Base-by-base conservation (phyloP, 2,329 filamentous ascomycete species). In the Aspergillus sp. region DNA sequence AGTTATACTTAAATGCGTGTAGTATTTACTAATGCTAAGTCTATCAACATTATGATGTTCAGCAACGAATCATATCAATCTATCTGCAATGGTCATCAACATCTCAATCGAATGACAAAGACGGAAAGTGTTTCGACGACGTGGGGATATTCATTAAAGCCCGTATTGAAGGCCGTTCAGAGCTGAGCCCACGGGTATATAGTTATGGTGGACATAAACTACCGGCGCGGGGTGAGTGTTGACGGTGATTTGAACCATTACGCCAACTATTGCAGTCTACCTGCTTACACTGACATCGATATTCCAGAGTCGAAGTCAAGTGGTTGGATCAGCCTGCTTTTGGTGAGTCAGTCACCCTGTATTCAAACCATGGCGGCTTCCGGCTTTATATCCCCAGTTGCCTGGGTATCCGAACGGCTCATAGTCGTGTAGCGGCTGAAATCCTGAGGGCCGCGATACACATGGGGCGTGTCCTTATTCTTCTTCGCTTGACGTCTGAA, bases 401-500 rank as follows among this genome's bases (percentile, higher is more conserved):
- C 66, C 55, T 65, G 64, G 1, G 68, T 71, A 26, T 71, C 68
- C 4, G 67, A 68, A 8, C 70, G 66, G 50, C 68, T 69, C 67
- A 73, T 72, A 4, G 68, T 71, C 13, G 68, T 67, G 54, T 72
- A 70, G 0, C 69, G 69, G 58, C 66, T 71, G 45, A 72, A 71
- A 42, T 56, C 61, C 15, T 65, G 53, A 11, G 48, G 36, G 5
- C 48, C 56, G 20, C 49, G 45, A n/a, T 55, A 55, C 24, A 49
- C 41, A 6, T 59, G 42, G 1, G 18, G 39, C 9, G 39, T 47
- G 2, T 52, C 48, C 53, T 55, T 59, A 3, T 52, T 50, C 7
- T 32, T 42, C 13, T 49, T 13, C n/a, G 45, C 64, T 56, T 62
- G 62, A 2, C 71, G 68, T 13, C 81, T 72, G 63, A 83, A 79